Evolutionary conservation across 2,329 filamentous ascomycete genomes (phyloP), one percentile per base, ranked within the genome.

Genomic region (Tolypocladium ovalisporum): DNA sequence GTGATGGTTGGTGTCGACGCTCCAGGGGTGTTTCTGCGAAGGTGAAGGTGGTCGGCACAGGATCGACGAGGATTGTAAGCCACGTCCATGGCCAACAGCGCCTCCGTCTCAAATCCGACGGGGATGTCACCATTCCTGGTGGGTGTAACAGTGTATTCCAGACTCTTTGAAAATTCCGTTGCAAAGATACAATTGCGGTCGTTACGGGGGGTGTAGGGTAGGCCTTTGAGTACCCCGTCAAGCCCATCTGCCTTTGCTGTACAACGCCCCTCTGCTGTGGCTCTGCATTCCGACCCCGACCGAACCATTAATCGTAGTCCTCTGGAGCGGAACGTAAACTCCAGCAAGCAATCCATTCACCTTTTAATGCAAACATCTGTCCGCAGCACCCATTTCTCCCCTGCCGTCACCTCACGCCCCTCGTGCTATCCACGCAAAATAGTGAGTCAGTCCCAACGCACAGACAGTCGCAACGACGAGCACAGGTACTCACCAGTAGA

Each of bases 361-460:
- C 79, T 75, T 62, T 71, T 78, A 17, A 91, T 79, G 66, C 87
- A 90, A 47, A 96, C 72, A 75, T 96, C 92, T 61, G 88, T 95
- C 62, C 91, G 78, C 59, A 96, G 81, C 59, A 96, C 86, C 91
- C 91, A 96, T 72, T 96, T 96, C 74, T 96, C 90, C 12, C 91
- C 91, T 47, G 81, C 78, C 1, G 75, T 80, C 0, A 96, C 91
- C 68, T 95, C 86, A 58, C 83, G 80, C 0, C 91, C 91, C 71
- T 96, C 91, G 71, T 96, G 92, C 81, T 84, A 59, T 40, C 60
- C 56, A 15, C n/a, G 24, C 35, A 17, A 7, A 19, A 12, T 47
- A 24, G 35, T 57, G 32, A 59, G 54, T 61, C 76, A 75, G 47
- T 44, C 12, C 17, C n/a, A 22, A 9, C 29, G 29, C 47, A 29